These are phyloP conservation scores for Aulographum hederae DNA, from an alignment of 2,329 filamentous ascomycete genomes.

Conservation along the genomic window DNA sequence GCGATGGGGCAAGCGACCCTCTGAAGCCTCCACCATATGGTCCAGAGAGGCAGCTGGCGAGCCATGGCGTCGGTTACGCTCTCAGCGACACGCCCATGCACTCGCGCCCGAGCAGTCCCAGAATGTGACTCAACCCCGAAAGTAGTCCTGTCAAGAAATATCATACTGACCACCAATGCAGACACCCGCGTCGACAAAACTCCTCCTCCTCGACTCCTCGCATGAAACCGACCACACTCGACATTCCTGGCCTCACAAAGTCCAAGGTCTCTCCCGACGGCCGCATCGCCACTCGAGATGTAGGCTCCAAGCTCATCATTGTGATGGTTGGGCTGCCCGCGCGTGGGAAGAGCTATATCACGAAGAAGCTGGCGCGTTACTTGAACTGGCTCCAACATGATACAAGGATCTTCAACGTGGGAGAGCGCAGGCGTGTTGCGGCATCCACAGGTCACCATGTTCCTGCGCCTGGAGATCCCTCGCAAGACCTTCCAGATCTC, in stretches of 20 bases:
- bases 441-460: slow-evolving; percentile 23
- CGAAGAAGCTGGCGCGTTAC: slow-evolving; percentile 91
- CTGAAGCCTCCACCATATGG: background rate
- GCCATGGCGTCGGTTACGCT: slow-evolving; percentile 22
- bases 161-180: slow-evolving; percentile 27
- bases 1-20: background rate
- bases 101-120: slow-evolving; percentile 43
- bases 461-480: slow-evolving; percentile 5
- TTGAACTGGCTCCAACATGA: slow-evolving; percentile 96
- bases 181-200: slow-evolving; percentile 50
- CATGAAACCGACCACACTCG: slow-evolving; percentile 81
- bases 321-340: slow-evolving; percentile 96
- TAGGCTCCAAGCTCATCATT: slow-evolving; percentile 90
- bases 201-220: slow-evolving; percentile 63
- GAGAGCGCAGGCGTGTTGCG: slow-evolving; percentile 69
- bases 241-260: slow-evolving; percentile 89
- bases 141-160: slow-evolving; percentile 5
- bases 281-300: slow-evolving; percentile 80
- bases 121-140: slow-evolving; percentile 31
- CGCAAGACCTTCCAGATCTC: too few species aligned
- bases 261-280: slow-evolving; percentile 93
- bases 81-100: slow-evolving; percentile 45
- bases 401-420: slow-evolving; percentile 92
- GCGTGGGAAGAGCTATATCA: slow-evolving; percentile 94
- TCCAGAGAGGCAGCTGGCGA: background rate